Base-by-base conservation (phyloP, 345 rosid species). In the Rhodomyrtus tomentosa region DNA sequence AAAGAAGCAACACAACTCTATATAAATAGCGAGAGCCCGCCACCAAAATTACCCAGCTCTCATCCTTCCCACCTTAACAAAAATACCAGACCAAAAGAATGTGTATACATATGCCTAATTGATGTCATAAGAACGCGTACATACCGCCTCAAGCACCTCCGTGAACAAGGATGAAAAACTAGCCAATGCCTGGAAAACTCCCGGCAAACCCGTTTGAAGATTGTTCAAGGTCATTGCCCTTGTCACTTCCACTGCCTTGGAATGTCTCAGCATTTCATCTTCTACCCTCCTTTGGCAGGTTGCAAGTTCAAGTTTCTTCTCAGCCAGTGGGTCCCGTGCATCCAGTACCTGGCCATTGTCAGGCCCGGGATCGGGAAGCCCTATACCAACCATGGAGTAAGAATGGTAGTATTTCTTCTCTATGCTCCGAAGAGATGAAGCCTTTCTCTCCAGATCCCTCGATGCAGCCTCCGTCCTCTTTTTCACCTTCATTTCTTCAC, bases 401-500 rank as follows among this genome's bases (percentile, higher is more conserved):
- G 99, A 95, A 83, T 95, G 94, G 85, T 97, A 97, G 90, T 91
- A 97, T 86, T 94, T 97, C 93, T 95, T 95, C 83, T 97, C 99
- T 53, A 97, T 91, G 93, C 84, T 95, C 40, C 98, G 92, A 27
- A 97, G 92, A 38, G 99, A 91, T 18, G 98, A 92, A 55, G 99
- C 93, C 90, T 97, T 97, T 90, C 92, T 95, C 91, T 97, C 99
- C 48, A 95, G 95, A 90, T 97, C 99, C 87, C 92, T 94, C 1
- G 98, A 92, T 29, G 93, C 95, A 51, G 91, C 83, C 84, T 95
- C 99, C 0, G 96, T 93, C 90, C 93, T 86, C 89, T 94, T 97
- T 87, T 92, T 93, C 38, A 95, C 88, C 92, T 95, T 97, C 52
- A 94, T 89, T 87, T 97, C 99, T 85, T 94, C 99, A 0, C 90